phyloP scores from a whole-genome alignment of 1,139 yeast species.

The Geotrichum bryndzae region DNA sequence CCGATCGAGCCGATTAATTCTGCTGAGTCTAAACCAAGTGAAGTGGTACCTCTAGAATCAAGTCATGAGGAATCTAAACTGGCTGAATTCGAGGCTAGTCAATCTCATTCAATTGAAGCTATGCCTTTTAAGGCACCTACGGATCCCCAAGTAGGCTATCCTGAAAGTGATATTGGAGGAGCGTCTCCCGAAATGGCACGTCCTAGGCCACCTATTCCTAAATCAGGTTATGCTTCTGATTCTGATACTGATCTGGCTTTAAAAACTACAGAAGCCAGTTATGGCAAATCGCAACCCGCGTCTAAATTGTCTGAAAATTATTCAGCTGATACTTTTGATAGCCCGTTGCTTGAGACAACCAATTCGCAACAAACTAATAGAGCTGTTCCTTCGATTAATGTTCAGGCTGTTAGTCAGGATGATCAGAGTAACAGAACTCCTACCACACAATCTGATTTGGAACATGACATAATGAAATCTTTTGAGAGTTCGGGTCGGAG shows the following conservation, averaged over 20 bases:
- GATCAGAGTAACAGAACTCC: not conserved
- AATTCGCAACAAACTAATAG: not conserved
- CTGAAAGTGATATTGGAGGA: not conserved
- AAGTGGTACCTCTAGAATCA: not conserved
- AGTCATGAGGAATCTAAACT: not conserved
- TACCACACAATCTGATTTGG: conserved; percentile 6
- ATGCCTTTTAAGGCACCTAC: not conserved
- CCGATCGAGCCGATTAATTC: not conserved
- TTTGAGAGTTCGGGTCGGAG: not conserved
- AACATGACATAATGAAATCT: conserved; percentile 13
- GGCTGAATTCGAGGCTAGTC: not conserved
- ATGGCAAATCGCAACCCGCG: conserved; percentile 2
- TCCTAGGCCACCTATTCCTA: not conserved
- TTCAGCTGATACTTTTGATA: not conserved
- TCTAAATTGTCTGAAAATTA: not conserved
- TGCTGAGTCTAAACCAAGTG: not conserved
- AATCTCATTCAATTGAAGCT: not conserved
- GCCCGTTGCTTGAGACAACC: not conserved
- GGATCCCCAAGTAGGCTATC: not conserved
- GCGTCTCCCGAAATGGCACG: not conserved
- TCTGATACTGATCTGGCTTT: not conserved
- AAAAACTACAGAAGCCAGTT: not conserved
- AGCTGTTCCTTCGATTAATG: not conserved
- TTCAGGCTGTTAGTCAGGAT: not conserved
- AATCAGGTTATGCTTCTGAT: not conserved